Percentiles rank a stretch among this genome's conserved stretches.
phyloP scores from a whole-genome alignment of 495 filamentous ascomycete species.

The Hyaloscypha variabilis region DNA sequence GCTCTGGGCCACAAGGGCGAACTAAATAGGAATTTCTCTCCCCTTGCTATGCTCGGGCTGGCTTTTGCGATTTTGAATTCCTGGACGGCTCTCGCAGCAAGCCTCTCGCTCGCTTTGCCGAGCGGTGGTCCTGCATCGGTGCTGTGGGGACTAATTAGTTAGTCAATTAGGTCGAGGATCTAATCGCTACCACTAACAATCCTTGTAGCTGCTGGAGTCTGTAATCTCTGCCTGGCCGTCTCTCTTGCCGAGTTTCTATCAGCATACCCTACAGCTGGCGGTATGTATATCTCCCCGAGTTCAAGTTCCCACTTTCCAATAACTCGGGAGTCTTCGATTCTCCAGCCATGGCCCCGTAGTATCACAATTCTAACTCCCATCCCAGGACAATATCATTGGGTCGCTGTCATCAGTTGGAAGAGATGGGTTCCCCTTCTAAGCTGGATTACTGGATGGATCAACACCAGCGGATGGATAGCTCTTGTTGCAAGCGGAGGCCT shows the following conservation, averaged over 20 bases:
- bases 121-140: slow-evolving; percentile 49
- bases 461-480: slow-evolving; percentile 42
- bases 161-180: slow-evolving; percentile 22
- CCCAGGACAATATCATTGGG: slow-evolving; percentile 52
- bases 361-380: too few relatives aligned
- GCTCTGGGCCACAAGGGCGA: slow-evolving; percentile 63
- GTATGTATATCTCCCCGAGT: too few relatives aligned
- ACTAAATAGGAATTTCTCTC: slow-evolving; percentile 60
- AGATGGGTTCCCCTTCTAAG: slow-evolving; percentile 24
- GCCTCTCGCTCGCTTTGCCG: slow-evolving; percentile 51
- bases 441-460: slow-evolving; percentile 38
- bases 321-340: too few relatives aligned
- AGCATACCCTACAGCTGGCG: slow-evolving; percentile 52
- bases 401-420: slow-evolving; percentile 41
- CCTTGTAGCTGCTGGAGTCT: slow-evolving; percentile 36
- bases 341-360: too few relatives aligned
- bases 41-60: slow-evolving; percentile 59
- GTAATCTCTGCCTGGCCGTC: slow-evolving; percentile 45
- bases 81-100: slow-evolving; percentile 60
- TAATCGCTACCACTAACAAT: slow-evolving; percentile 29
- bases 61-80: slow-evolving; percentile 64
- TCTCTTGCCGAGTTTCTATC: slow-evolving; percentile 53
- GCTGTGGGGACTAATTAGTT: slow-evolving; percentile 44
- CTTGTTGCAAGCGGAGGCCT: slow-evolving; percentile 41
- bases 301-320: too few relatives aligned